Evolutionary conservation across 345 rosid species (phyloP).

Genomic region (Aurinia saxatilis): DNA sequence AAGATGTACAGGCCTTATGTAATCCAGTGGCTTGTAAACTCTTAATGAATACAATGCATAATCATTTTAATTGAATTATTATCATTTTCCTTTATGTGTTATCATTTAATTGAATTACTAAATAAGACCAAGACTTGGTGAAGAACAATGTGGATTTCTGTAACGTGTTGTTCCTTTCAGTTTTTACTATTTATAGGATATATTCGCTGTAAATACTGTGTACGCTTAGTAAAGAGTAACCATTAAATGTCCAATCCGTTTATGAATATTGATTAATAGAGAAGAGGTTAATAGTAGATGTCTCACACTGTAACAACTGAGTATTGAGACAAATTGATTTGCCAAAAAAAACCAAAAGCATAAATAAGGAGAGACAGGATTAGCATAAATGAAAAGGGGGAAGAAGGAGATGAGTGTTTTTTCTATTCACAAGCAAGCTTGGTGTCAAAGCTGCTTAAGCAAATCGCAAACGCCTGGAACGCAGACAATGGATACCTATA

Average conservation of each 20-base stretch:
- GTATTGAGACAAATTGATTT: constrained; percentile 16
- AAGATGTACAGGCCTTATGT: too few relatives aligned
- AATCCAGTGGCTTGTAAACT: too few relatives aligned
- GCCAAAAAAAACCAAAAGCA: neutral
- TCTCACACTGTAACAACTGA: constrained; percentile 15
- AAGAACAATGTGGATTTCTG: neutral
- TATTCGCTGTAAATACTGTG: neutral
- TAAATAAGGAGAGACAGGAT: constrained; percentile 7
- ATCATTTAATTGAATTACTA: too few relatives aligned
- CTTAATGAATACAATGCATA: too few relatives aligned
- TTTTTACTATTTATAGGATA: too few relatives aligned
- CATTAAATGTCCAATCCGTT: constrained; percentile 11
- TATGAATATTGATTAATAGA: neutral
- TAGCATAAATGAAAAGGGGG: constrained; percentile 21
- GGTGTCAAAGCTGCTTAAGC: constrained; percentile 99
- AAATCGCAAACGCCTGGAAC: constrained; percentile 93
- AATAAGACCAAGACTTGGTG: neutral
- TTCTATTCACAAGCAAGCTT: constrained; percentile 96
- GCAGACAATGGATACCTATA: constrained; percentile 92
- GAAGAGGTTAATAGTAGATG: constrained; percentile 20
- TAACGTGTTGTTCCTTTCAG: neutral
- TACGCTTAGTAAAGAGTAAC: neutral
- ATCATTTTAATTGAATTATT: too few relatives aligned
- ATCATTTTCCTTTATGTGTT: too few relatives aligned
- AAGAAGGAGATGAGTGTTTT: neutral